Percentiles rank a stretch among this genome's conserved stretches.
These are phyloP conservation scores for Boletus semigastroideus DNA, from an alignment of 1,284 basidiomycete species.

Conservation along the genomic window DNA sequence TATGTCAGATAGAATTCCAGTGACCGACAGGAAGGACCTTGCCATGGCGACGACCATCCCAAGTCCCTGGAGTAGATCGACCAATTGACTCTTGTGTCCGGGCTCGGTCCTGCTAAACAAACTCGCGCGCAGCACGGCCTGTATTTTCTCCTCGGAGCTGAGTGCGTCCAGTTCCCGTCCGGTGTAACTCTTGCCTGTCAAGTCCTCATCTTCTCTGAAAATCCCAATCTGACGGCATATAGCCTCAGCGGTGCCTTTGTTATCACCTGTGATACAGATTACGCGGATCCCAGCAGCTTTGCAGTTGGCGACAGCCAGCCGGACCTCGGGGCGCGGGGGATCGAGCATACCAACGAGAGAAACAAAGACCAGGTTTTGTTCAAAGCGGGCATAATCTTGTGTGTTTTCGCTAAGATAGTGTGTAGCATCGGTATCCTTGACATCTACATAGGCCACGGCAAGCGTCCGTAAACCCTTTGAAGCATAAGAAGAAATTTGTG, in stretches of 20 bases:
- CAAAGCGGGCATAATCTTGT: conserved; percentile 85
- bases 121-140: conserved; percentile 83
- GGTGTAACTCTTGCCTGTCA: conserved; percentile 91
- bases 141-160: conserved; percentile 75
- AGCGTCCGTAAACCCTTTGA: conserved; percentile 85
- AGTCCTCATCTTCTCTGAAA: conserved; percentile 79
- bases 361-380: conserved; percentile 90
- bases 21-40: conserved; percentile 27
- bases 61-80: conserved; percentile 91
- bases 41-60: conserved; percentile 98
- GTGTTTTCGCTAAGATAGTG: conserved; percentile 81
- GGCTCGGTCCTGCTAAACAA: conserved; percentile 96
- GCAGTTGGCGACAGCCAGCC: conserved; percentile 86
- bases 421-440: conserved; percentile 70
- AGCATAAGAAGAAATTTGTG: conserved; percentile 74
- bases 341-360: conserved; percentile 98
- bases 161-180: conserved; percentile 90
- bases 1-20: conserved; percentile 9
- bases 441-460: conserved; percentile 86
- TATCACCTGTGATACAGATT: conserved; percentile 98
- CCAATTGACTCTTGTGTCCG: conserved; percentile 91
- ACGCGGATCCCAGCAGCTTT: conserved; percentile 93
- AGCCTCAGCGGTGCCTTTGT: conserved; percentile 96
- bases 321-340: conserved; percentile 94
- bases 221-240: conserved; percentile 97